Conservation (phyloP, 768 basidiomycete species). For the Psilocybe sp. region DNA sequence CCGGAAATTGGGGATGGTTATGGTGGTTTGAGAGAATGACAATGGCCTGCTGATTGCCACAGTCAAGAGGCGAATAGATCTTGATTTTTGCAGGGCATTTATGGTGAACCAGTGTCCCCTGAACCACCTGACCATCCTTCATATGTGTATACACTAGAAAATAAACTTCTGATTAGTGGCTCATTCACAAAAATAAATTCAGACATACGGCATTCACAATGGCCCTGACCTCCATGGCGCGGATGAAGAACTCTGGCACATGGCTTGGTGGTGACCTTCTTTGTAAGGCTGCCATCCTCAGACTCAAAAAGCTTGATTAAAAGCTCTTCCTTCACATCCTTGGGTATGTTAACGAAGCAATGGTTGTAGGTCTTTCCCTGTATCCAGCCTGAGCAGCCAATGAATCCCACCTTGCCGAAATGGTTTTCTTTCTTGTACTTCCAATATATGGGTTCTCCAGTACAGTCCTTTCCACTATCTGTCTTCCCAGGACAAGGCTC, state of each 20-base stretch:
- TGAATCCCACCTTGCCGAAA: background rate
- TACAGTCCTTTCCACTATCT: background rate
- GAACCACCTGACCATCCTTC: background rate
- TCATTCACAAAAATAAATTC: too few species aligned
- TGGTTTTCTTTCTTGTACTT: background rate
- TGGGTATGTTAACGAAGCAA: background rate
- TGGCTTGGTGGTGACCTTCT: background rate
- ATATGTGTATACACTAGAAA: background rate
- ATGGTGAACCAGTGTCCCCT: background rate
- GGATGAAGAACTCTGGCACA: background rate
- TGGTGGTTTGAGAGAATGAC: background rate
- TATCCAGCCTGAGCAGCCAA: background rate
- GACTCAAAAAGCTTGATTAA: constrained; percentile 1
- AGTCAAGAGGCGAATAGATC: constrained; percentile 1
- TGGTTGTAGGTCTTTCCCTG: constrained; percentile 1
- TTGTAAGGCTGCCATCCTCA: background rate
- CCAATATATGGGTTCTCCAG: background rate
- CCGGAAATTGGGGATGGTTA: background rate
- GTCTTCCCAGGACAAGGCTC: constrained; percentile 1
- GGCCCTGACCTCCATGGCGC: background rate
- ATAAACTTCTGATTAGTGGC: too few species aligned
- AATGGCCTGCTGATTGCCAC: background rate
- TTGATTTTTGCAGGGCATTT: constrained; percentile 4
- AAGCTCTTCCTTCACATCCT: constrained; percentile 1
- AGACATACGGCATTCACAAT: background rate